Percentiles rank a stretch among this genome's conserved stretches.
phyloP scores from a whole-genome alignment of 1,139 yeast genomes.

The Sugiyamaella xylanicola region DNA sequence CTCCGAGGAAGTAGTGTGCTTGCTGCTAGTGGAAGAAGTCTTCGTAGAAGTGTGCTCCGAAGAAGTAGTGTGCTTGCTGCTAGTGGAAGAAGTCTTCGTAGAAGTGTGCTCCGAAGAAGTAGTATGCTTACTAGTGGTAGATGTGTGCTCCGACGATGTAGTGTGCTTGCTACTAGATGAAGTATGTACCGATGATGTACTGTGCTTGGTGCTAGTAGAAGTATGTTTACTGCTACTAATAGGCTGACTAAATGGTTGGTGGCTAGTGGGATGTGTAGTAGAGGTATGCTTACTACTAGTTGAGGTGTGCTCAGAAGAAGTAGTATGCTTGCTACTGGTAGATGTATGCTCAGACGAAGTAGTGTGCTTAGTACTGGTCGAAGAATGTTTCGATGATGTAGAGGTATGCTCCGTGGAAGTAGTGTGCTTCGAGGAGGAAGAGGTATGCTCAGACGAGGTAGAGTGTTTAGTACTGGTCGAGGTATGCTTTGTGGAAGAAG shows the following conservation, averaged over 20 bases:
- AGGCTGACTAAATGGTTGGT: no score
- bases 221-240: not conserved
- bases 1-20: constrained; percentile 2
- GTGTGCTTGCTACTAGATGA: not conserved
- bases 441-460: no score
- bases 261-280: no score
- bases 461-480: not conserved
- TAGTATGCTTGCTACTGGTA: not conserved
- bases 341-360: no score
- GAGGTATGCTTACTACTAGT: not conserved
- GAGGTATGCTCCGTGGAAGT: not conserved
- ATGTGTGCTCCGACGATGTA: not conserved
- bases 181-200: not conserved
- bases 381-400: not conserved
- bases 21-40: not conserved
- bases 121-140: not conserved
- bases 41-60: not conserved
- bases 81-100: not conserved
- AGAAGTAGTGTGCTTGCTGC: not conserved
- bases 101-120: not conserved
- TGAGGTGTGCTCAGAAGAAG: not conserved
- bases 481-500: not conserved
- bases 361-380: not conserved
- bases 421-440: not conserved
- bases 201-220: constrained; percentile 1